Base-by-base conservation (phyloP, 1,139 yeast genomes). In the Saccharomyces hybrid region DNA sequence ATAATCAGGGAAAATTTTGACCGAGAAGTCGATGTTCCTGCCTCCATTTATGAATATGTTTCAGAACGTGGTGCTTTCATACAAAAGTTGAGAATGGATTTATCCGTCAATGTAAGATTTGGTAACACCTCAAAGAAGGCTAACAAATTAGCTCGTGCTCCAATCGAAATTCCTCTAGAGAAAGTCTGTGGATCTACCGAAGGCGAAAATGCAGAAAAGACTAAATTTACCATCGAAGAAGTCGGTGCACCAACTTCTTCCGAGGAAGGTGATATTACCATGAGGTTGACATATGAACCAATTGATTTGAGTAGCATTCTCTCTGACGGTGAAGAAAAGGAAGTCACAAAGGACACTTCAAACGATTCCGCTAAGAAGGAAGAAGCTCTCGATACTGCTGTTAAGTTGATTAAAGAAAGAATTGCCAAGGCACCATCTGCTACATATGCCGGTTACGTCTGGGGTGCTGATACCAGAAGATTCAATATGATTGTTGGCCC, bases 401-500 rank as follows among this genome's bases (percentile, higher is more conserved):
- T 58, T 6, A 59, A 64, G 48, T 49, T 64, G 49, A 71, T 74
- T 56, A 64, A 71, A 53, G 65, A 64, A 16, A 67, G 73, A 57
- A 57, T 73, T 66, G 63, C 68, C 51, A 51, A 69, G 59, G 64
- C 71, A 65, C 55, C 66, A 57, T 59, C 64, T 55, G 69, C 76
- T 54, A 72, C 75, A 52, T 64, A 73, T 48, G 71, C 71, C 49
- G 85, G 80, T 11, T 81, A 72, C 69, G 62, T 81, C 54, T 77
- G 80, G 77, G 64, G 77, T 27, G 71, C 79, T 23, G 72, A 75
- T 50, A 67, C 78, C n/a, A 63, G 69, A 31, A 67, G 70, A 48
- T 78, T 79, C 62, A 79, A 85, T 55, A 79, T 77, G 69, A 76
- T 88, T 52, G 79, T 88, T 62, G 96, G 96, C 8, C 82, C 88